Conservation (phyloP, 148 eudicot genomes). For the Nepenthes gracilis region DNA sequence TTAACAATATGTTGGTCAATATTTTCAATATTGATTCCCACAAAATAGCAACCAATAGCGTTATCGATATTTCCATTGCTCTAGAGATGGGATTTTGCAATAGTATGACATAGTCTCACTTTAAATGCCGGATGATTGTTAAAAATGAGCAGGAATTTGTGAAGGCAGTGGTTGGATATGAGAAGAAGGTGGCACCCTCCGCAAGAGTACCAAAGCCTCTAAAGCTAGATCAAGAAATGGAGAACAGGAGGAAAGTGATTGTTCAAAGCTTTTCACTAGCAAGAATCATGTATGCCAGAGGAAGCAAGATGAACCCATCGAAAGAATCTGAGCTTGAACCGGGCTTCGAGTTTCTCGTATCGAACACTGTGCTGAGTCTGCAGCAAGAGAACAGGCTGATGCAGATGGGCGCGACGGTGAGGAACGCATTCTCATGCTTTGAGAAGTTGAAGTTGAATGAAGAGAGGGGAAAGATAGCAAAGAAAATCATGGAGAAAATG, state of each 20-base stretch:
- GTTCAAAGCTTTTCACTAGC: conserved; percentile 64
- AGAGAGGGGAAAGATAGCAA: conserved; percentile 43
- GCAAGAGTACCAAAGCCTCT: conserved; percentile 26
- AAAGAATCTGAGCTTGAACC: conserved; percentile 41
- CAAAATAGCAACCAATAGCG: too few relatives aligned
- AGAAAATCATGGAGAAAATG: conserved; percentile 53
- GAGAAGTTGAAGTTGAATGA: conserved; percentile 38
- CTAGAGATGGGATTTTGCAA: too few relatives aligned
- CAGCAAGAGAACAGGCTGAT: conserved; percentile 41
- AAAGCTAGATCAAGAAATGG: conserved; percentile 43
- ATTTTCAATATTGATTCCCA: too few relatives aligned
- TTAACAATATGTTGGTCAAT: too few relatives aligned
- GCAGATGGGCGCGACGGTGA: conserved; percentile 76
- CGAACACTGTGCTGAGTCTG: conserved; percentile 49
- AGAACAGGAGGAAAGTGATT: conserved; percentile 43
- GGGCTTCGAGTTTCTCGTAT: conserved; percentile 65
- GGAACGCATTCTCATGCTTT: conserved; percentile 44
- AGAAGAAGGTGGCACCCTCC: conserved; percentile 34
- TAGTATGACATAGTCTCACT: too few relatives aligned
- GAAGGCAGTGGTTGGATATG: conserved; percentile 62
- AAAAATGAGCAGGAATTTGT: conserved; percentile 51
- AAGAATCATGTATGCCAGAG: conserved; percentile 31
- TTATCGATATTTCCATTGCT: too few relatives aligned
- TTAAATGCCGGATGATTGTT: too few relatives aligned
- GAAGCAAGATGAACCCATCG: conserved; percentile 12